A percentile compares a stretch with the other conserved stretches of the same genome.
phyloP scores from a whole-genome alignment of 176 grass and related monocot species.

The Ensete glaucum region DNA sequence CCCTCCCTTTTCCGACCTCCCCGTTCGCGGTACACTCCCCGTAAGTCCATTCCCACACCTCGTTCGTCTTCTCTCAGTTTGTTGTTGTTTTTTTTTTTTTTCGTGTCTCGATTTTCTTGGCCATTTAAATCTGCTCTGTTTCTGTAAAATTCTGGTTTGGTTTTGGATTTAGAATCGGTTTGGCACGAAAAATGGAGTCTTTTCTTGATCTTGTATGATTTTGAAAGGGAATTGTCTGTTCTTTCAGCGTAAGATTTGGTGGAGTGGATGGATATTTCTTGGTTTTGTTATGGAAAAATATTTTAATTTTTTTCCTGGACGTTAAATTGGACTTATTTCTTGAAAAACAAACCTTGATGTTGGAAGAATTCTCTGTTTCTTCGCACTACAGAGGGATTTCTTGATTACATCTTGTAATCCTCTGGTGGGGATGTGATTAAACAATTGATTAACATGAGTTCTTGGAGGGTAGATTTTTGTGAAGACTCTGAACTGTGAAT shows the following conservation, averaged over 20 bases:
- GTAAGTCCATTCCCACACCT: slow-evolving; percentile 10
- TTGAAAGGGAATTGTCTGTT: background rate
- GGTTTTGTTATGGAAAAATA: background rate
- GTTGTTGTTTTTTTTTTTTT: background rate
- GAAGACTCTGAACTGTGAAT: background rate
- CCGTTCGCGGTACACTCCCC: slow-evolving; percentile 61
- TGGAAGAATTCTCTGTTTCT: too few species aligned
- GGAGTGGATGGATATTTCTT: too few species aligned
- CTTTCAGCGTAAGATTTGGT: background rate
- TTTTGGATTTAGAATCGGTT: background rate
- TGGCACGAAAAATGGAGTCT: background rate
- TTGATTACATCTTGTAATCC: too few species aligned
- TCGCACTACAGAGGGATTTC: too few species aligned
- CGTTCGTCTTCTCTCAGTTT: background rate
- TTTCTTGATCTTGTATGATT: background rate
- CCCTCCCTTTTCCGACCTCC: slow-evolving; percentile 47
- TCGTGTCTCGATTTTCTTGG: background rate
- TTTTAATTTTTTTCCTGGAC: background rate
- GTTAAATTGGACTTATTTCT: too few species aligned
- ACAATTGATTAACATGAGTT: too few species aligned
- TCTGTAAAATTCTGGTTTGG: too few species aligned
- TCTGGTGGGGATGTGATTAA: too few species aligned
- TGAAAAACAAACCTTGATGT: too few species aligned
- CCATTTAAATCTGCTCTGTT: background rate
- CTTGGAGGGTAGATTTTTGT: background rate